A percentile compares a stretch with the other conserved stretches of the same genome.
Conservation (phyloP, 2,329 filamentous ascomycete genomes). For the Microcyclosporella mali region DNA sequence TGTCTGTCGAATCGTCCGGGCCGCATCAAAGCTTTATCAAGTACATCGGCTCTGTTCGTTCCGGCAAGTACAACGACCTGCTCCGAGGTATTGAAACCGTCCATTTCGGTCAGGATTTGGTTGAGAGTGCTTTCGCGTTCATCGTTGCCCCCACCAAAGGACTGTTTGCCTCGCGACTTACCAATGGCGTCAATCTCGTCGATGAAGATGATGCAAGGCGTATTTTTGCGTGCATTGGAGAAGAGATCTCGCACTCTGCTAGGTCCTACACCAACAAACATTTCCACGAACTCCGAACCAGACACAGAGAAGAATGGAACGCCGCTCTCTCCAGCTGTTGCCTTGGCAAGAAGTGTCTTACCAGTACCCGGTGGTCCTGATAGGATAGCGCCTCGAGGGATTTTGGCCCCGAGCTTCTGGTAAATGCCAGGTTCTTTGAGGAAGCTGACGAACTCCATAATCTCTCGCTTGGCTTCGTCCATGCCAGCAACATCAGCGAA, state of each 20-base stretch:
- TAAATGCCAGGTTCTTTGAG: constrained; percentile 89
- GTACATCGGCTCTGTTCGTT: constrained; percentile 89
- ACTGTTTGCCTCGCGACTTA: constrained; percentile 75
- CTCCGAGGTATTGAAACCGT: constrained; percentile 94
- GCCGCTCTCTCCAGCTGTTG: constrained; percentile 90
- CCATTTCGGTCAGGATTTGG: constrained; percentile 98
- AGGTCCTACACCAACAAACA: constrained; percentile 98
- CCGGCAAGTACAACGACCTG: constrained; percentile 95
- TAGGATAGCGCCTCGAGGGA: constrained; percentile 90
- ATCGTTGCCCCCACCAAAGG: constrained; percentile 86
- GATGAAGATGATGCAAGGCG: constrained; percentile 98
- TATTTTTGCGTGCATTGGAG: constrained; percentile 87
- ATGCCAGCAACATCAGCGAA: constrained; percentile 95
- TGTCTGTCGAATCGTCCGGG: constrained; percentile 96
- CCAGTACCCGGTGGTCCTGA: constrained; percentile 97
- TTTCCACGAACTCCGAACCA: constrained; percentile 97
- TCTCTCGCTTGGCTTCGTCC: constrained; percentile 96
- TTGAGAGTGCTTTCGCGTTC: constrained; percentile 96
- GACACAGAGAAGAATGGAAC: constrained; percentile 98
- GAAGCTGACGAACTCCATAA: constrained; percentile 99
- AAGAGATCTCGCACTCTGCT: constrained; percentile 94
- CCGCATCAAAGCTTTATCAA: constrained; percentile 93
- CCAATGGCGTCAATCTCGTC: constrained; percentile 99
- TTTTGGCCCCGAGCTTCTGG: constrained; percentile 92
- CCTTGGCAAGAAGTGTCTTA: constrained; percentile 96